These are phyloP conservation scores for Mucuna pruriens DNA, from an alignment of 306 rosid genomes.

Conservation along the genomic window DNA sequence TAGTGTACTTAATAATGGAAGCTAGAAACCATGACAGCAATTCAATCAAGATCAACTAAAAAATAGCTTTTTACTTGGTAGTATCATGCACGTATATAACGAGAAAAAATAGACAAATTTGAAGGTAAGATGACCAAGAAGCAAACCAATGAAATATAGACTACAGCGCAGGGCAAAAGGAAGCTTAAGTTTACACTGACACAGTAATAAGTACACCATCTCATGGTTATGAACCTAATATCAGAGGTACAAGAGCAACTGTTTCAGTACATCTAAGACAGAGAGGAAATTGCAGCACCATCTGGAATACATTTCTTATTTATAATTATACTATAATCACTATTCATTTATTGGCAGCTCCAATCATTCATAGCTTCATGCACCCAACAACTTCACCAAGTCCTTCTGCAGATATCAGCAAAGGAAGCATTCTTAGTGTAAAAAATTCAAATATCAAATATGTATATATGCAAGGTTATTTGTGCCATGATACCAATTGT, in stretches of 20 bases:
- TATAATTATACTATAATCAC: conserved; percentile 16
- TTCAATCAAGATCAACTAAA: too few species aligned
- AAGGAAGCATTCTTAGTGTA: conserved; percentile 21
- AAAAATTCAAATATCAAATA: neutral
- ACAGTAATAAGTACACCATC: conserved; percentile 9
- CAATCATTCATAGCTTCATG: conserved; percentile 33
- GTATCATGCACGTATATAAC: too few species aligned
- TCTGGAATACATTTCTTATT: conserved; percentile 45
- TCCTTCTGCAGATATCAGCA: conserved; percentile 59
- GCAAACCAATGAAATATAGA: too few species aligned
- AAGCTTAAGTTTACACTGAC: conserved; percentile 17
- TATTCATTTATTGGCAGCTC: conserved; percentile 30
- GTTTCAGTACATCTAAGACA: neutral
- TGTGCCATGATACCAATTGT: conserved; percentile 1
- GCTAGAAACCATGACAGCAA: too few species aligned
- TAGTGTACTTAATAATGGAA: too few species aligned
- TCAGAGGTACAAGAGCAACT: neutral
- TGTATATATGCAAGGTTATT: neutral
- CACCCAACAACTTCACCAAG: conserved; percentile 54
- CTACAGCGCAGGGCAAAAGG: too few species aligned
- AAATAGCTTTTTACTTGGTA: too few species aligned
- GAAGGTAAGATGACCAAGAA: too few species aligned
- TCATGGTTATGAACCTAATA: conserved; percentile 10
- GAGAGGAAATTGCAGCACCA: conserved; percentile 27
- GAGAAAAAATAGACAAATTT: too few species aligned